Evolutionary conservation across 2,329 filamentous ascomycete genomes (phyloP), one percentile per base, ranked within the genome.

Genomic region (Didymella keratinophila): DNA sequence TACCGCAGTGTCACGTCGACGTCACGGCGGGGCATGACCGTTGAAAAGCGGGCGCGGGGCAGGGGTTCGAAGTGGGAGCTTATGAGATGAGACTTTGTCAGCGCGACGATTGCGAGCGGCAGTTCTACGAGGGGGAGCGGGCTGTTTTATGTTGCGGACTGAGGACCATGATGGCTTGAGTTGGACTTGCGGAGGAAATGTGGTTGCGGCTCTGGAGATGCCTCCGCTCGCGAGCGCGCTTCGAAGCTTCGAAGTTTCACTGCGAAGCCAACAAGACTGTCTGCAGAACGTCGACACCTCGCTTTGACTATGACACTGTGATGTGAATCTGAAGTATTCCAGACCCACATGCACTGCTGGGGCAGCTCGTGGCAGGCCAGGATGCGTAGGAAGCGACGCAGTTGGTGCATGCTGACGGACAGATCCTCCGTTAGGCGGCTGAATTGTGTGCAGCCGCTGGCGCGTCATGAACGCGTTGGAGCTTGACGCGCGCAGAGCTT

Each of bases 1-100:
- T 61, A 32, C 32, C 28, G 20, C 45, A 54, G 44, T 66, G 70
- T 72, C 70, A 72, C 68, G 44, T 61, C 65, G 70, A 71, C 67
- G 70, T 67, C 61, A 70, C 68, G 55, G 62, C 60, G 66, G 63
- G 66, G 63, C 65, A 50, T 47, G 57, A 56, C 47, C 56, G 58
- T 64, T 62, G 50, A 52, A 58, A 41, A 23, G 41, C 30, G 50
- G 41, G 49, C 57, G 52, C 44, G 52, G 63, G 57, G 47, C 52
- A 56, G 54, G 45, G 41, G 41, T 45, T 7, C 28, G 37, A 48
- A 39, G 46, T 21, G 48, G 43, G 20, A 46, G 9, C 39, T 25
- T 42, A 23, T 27, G 6, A 58, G 47, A 39, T 56, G 21, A 14
- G 41, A 44, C 25, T 50, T 66, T 56, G 64, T 56, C 58, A 63